Evolutionary conservation across 108 stramenopile genomes (phyloP).

Genomic region (Cyclotella sp.): DNA sequence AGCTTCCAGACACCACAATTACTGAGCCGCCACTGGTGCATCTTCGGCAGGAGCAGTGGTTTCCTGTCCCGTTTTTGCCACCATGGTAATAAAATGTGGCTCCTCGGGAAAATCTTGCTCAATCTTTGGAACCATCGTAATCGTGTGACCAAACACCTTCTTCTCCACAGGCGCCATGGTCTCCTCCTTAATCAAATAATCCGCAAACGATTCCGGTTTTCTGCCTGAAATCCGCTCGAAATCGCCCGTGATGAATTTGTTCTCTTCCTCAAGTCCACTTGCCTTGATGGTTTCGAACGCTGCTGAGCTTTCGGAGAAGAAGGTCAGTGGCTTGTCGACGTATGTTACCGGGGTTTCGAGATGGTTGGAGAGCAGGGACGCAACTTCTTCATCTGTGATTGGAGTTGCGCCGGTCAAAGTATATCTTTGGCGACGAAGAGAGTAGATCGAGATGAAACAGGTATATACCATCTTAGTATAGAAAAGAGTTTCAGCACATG

Average conservation of each 20-base stretch:
- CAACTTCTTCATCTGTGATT: slow-evolving; percentile 50
- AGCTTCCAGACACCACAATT: not conserved
- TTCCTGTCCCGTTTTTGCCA: not conserved
- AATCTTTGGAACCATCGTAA: slow-evolving; percentile 6
- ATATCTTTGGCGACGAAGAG: not conserved
- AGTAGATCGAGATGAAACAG: not conserved
- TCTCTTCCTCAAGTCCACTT: slow-evolving; percentile 48
- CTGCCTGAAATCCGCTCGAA: slow-evolving; percentile 39
- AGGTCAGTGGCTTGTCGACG: slow-evolving; percentile 46
- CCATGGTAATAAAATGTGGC: slow-evolving; percentile 1
- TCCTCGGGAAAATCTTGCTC: slow-evolving; percentile 7
- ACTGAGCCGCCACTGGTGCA: not conserved
- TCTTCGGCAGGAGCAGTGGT: not conserved
- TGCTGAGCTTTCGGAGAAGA: slow-evolving; percentile 27
- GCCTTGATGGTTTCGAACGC: slow-evolving; percentile 55
- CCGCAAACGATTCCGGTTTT: slow-evolving; percentile 42
- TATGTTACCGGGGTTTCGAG: slow-evolving; percentile 42
- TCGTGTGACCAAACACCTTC: slow-evolving; percentile 6
- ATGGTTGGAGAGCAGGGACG: slow-evolving; percentile 37
- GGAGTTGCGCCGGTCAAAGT: slow-evolving; percentile 41
- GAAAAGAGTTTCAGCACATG: not conserved
- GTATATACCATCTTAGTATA: not conserved
- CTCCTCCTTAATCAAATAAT: slow-evolving; percentile 31
- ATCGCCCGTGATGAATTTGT: slow-evolving; percentile 33
- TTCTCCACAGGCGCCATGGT: slow-evolving; percentile 33